Base-by-base conservation (phyloP, 352 stramenopile genomes). In the Thalassiosira hispida region DNA sequence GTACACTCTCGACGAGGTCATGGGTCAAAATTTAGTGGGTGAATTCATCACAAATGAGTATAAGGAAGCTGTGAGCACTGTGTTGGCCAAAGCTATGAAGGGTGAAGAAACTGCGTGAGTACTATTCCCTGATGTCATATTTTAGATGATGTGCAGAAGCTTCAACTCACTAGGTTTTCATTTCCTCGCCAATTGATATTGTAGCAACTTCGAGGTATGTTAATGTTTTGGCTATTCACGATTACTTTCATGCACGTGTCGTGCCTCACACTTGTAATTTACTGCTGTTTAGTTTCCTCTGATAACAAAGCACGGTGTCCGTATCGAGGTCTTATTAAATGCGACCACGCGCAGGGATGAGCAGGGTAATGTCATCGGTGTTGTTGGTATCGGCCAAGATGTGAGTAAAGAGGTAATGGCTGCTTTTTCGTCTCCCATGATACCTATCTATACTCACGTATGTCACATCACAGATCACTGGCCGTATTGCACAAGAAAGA, bases 331-430 rank as follows among this genome's bases (percentile, higher is more conserved):
- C 12, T 52, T 90, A 14, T 69, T 91, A 0, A 91, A 89, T 73
- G 83, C 71, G n/a, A 89, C 69, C 1, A 71, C 59, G 9, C 31
- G 69, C 29, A 46, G 51, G 20, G 63, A 84, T 75, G 25, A 46
- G 11, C 46, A 84, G 4, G 79, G 75, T 2, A 62, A 81, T 20
- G 73, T 87, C 35, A 68, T 81, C 31, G 85, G 85, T 35, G 75
- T 85, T 49, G 56, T 89, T 9, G 66, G 68, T 71, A 94, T 98
- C 44, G 95, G 94, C 7, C 95, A 98, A 84, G 94, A 97, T 73
- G n/a, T n/a, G n/a, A n/a, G n/a, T n/a, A n/a, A n/a, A n/a, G n/a
- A n/a, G n/a, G n/a, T n/a, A n/a, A n/a, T n/a, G n/a, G n/a, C n/a
- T n/a, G n/a, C n/a, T n/a, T n/a, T n/a, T n/a, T n/a, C n/a, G n/a